Base-by-base conservation (phyloP, 2,329 filamentous ascomycete species). In the Aspergillus sp. region DNA sequence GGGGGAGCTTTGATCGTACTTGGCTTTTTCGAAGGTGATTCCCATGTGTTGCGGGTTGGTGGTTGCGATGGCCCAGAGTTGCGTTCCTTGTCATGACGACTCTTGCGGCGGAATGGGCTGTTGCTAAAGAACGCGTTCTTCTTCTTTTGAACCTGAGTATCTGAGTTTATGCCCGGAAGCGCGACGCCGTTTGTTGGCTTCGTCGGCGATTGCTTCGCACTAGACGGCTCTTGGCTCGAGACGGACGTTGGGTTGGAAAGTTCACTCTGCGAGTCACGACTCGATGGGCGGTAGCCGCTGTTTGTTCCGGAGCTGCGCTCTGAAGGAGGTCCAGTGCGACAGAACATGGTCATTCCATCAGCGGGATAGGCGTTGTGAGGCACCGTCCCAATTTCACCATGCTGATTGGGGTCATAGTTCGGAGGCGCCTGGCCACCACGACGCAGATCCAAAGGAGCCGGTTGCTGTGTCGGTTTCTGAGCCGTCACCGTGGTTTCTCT, bases 331-430 rank as follows among this genome's bases (percentile, higher is more conserved):
- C 82, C 85, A 35, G 86, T 83, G 49, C 89, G 82, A 68, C 91
- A 97, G 52, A 96, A 85, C 80, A 97, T 94, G 0, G 91, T 96
- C 89, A 97, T 97, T 4, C 90, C 91, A 63, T 97, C 91, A 66
- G 85, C 81, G 0, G 91, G 90, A 63, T 96, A 96, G 7, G 93
- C 88, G 57, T 97, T 94, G 59, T 96, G 89, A 9, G 91, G 89
- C 2, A 94, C 79, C 9, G 80, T 70, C 3, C 82, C 75, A 49
- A 87, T 80, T 27, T 82, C 76, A 3, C 77, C 78, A 57, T 79
- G 77, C 53, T 89, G 82, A 48, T 81, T 79, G 44, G 77, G 69
- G 34, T 72, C 67, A 47, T 73, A 73, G 49, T 74, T 73, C 4
- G 70, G 70, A 30, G 71, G 70, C 9, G 68, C 54, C 10, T 70